Conservation (phyloP, 306 rosid genomes). For the Adenanthera pavonina region DNA sequence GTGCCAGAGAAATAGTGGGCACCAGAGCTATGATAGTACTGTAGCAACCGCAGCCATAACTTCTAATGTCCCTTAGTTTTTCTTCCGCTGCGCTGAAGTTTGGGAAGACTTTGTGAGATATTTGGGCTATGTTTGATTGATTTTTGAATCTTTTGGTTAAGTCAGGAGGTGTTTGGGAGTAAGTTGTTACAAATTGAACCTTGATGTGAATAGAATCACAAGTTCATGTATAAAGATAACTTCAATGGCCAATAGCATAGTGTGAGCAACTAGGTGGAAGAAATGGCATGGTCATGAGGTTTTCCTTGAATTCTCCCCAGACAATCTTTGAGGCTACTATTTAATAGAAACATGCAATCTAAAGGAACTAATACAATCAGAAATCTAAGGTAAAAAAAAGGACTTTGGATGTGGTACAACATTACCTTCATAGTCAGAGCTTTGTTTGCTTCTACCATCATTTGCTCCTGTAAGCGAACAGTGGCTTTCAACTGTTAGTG, state of each 20-base stretch:
- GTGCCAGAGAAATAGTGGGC: too few species aligned
- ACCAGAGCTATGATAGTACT: too few species aligned
- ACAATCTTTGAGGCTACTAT: neutral
- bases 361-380: neutral
- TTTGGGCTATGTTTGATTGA: too few species aligned
- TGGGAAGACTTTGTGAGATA: too few species aligned
- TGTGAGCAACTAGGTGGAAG: neutral
- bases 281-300: neutral
- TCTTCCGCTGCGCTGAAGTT: too few species aligned
- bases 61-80: too few species aligned
- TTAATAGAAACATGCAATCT: neutral
- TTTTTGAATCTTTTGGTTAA: too few species aligned
- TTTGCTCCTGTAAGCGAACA: constrained; percentile 66
- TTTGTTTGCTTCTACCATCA: constrained; percentile 82
- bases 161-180: too few species aligned
- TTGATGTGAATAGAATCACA: neutral
- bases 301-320: neutral
- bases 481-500: constrained; percentile 19
- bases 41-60: too few species aligned
- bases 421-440: constrained; percentile 76
- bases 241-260: neutral
- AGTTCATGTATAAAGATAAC: neutral
- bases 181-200: too few species aligned
- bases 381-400: neutral
- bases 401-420: neutral